phyloP scores from a whole-genome alignment of 1,139 yeast genomes.

The Debaryomyces coudertii region DNA sequence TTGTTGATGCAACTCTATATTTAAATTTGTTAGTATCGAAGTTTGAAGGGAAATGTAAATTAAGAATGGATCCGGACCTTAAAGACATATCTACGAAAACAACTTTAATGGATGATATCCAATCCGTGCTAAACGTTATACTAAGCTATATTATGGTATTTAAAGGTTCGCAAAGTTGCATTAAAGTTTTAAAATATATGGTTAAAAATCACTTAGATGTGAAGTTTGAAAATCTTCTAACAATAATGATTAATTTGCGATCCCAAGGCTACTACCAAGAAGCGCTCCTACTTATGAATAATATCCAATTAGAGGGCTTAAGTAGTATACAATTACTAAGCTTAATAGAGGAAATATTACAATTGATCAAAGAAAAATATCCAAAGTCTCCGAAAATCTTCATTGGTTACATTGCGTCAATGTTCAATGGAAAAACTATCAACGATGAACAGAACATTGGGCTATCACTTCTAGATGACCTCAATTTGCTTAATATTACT shows the following conservation, averaged over 20 bases:
- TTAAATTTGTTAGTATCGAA: constrained; percentile 40
- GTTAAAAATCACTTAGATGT: constrained; percentile 31
- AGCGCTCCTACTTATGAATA: constrained; percentile 39
- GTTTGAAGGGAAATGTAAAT: constrained; percentile 34
- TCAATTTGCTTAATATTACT: constrained; percentile 22
- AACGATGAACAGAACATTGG: constrained; percentile 15
- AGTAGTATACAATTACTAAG: constrained; percentile 19
- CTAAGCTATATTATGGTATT: constrained; percentile 41
- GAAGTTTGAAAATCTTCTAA: constrained; percentile 27
- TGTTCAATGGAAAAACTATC: constrained; percentile 23
- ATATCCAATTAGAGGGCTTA: constrained; percentile 29
- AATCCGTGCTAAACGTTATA: constrained; percentile 31
- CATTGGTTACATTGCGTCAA: constrained; percentile 41
- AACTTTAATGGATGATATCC: constrained; percentile 27
- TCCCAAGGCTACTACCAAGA: constrained; percentile 35
- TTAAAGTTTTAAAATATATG: constrained; percentile 40
- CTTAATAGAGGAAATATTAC: constrained; percentile 36
- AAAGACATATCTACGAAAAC: constrained; percentile 19
- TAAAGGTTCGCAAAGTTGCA: constrained; percentile 39
- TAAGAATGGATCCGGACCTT: constrained; percentile 14
- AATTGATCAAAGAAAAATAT: constrained; percentile 34
- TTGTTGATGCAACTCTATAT: constrained; percentile 38
- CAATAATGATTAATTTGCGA: constrained; percentile 34
- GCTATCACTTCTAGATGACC: constrained; percentile 27
- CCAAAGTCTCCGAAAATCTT: constrained; percentile 38